phyloP scores from a whole-genome alignment of 805 yeast species.

The Candida namnaoensis region DNA sequence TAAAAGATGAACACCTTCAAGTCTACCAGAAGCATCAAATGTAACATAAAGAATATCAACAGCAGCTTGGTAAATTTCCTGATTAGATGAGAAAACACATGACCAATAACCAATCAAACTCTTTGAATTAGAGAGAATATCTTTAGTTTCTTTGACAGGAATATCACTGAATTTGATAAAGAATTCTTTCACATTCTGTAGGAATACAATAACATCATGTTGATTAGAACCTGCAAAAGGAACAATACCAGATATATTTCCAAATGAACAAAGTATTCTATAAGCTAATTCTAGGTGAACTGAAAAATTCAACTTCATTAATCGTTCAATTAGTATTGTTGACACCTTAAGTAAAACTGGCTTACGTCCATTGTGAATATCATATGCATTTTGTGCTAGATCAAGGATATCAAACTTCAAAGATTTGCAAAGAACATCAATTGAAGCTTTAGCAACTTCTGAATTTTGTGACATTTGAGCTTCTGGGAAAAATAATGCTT shows the following conservation, averaged over 20 bases:
- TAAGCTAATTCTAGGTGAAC: conserved; percentile 13
- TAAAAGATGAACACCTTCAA: conserved; percentile 59
- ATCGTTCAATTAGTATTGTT: conserved; percentile 17
- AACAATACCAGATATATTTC: conserved; percentile 19
- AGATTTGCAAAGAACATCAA: conserved; percentile 29
- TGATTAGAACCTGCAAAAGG: conserved; percentile 18
- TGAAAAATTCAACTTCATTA: conserved; percentile 17
- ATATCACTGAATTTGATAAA: conserved; percentile 32
- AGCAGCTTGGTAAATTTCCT: conserved; percentile 54
- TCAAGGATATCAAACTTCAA: conserved; percentile 38
- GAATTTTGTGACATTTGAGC: conserved; percentile 17
- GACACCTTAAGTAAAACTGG: conserved; percentile 22
- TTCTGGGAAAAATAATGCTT: conserved; percentile 21
- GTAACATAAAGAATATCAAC: conserved; percentile 67
- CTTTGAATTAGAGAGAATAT: conserved; percentile 29
- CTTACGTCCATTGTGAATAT: conserved; percentile 22
- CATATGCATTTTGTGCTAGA: conserved; percentile 30
- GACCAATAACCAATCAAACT: conserved; percentile 66
- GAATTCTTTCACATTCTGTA: conserved; percentile 22
- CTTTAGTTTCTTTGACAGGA: conserved; percentile 24
- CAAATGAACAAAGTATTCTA: conserved; percentile 15
- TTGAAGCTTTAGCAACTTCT: conserved; percentile 24
- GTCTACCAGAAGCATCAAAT: conserved; percentile 71
- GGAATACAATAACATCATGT: conserved; percentile 16
- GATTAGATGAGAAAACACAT: conserved; percentile 57